A percentile compares a stretch with the other conserved stretches of the same genome.
phyloP scores from a whole-genome alignment of 345 rosid genomes.

The Sapria himalayana region DNA sequence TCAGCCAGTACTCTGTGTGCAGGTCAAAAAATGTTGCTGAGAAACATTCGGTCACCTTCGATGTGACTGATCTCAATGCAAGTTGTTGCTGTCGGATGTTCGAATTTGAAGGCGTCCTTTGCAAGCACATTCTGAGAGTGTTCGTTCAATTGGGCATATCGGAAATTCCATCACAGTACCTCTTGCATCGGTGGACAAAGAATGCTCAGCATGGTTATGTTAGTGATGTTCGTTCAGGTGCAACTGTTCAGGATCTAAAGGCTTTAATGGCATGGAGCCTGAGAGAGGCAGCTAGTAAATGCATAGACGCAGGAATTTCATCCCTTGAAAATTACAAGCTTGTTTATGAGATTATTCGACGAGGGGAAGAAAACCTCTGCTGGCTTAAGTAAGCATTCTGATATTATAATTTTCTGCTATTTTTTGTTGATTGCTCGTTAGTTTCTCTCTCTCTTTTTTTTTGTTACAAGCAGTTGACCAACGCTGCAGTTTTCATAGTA shows the following conservation, averaged over 20 bases:
- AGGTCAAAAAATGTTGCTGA: slow-evolving; percentile 57
- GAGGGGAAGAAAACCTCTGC: slow-evolving; percentile 60
- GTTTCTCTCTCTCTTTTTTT: no score
- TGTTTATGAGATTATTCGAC: slow-evolving; percentile 63
- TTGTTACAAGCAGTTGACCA: no score
- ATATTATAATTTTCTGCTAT: no score
- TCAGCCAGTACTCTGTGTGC: slow-evolving; percentile 41
- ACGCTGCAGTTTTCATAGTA: no score
- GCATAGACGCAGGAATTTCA: slow-evolving; percentile 44
- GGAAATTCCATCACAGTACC: slow-evolving; percentile 53
- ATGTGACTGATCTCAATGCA: slow-evolving; percentile 35
- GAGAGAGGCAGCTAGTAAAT: slow-evolving; percentile 68
- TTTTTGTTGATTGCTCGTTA: no score
- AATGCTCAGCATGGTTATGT: slow-evolving; percentile 51
- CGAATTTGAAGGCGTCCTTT: slow-evolving; percentile 67
- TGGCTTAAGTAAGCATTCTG: slow-evolving; percentile 31
- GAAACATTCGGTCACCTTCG: slow-evolving; percentile 42
- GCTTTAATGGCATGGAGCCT: slow-evolving; percentile 72
- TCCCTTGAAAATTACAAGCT: slow-evolving; percentile 60
- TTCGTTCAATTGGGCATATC: slow-evolving; percentile 42
- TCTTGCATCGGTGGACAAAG: slow-evolving; percentile 73
- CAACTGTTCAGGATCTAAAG: slow-evolving; percentile 38
- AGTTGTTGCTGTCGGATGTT: slow-evolving; percentile 86
- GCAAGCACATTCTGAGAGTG: slow-evolving; percentile 63
- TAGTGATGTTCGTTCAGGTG: slow-evolving; percentile 35